Conservation (phyloP, 2,329 filamentous ascomycete genomes). For the Malbranchea cinnamomea region DNA sequence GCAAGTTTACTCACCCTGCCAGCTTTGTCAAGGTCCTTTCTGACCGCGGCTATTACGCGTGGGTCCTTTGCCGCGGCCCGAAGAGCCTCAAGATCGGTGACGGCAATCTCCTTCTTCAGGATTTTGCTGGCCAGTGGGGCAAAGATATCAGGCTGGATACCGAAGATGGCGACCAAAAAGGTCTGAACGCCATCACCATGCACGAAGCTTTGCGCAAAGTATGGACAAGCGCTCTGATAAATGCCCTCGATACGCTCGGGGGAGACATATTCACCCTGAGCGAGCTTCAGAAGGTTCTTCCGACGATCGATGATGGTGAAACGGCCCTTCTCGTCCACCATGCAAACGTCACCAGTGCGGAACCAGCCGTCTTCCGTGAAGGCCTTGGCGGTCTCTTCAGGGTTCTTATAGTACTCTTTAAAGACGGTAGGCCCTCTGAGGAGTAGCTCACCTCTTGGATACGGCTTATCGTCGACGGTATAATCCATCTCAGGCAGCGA, state of each 20-base stretch:
- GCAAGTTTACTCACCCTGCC: constrained; percentile 79
- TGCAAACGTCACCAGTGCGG: constrained; percentile 82
- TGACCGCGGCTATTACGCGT: constrained; percentile 57
- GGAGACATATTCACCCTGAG: constrained; percentile 95
- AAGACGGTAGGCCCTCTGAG: constrained; percentile 70
- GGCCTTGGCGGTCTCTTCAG: constrained; percentile 68
- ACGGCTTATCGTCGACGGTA: constrained; percentile 68
- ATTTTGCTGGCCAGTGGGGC: constrained; percentile 66
- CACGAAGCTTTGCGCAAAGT: constrained; percentile 69
- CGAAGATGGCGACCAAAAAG: constrained; percentile 72
- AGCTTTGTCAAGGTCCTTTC: constrained; percentile 65
- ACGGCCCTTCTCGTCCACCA: constrained; percentile 70
- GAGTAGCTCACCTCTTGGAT: constrained; percentile 79
- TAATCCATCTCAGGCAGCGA: constrained; percentile 95
- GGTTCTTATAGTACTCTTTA: constrained; percentile 77
- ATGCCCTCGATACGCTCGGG: constrained; percentile 96
- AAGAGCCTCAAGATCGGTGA: constrained; percentile 52
- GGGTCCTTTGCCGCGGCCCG: constrained; percentile 51
- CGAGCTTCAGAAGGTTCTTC: constrained; percentile 98
- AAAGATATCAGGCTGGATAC: constrained; percentile 72
- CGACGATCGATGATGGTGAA: constrained; percentile 90
- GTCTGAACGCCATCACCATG: constrained; percentile 80
- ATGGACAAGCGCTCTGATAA: constrained; percentile 65
- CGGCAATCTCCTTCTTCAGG: constrained; percentile 49
- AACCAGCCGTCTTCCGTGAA: constrained; percentile 91